A percentile compares a stretch with the other conserved stretches of the same genome.
These are phyloP conservation scores for Bipolaris oryzae DNA, from an alignment of 2,329 filamentous ascomycete genomes.

Conservation along the genomic window DNA sequence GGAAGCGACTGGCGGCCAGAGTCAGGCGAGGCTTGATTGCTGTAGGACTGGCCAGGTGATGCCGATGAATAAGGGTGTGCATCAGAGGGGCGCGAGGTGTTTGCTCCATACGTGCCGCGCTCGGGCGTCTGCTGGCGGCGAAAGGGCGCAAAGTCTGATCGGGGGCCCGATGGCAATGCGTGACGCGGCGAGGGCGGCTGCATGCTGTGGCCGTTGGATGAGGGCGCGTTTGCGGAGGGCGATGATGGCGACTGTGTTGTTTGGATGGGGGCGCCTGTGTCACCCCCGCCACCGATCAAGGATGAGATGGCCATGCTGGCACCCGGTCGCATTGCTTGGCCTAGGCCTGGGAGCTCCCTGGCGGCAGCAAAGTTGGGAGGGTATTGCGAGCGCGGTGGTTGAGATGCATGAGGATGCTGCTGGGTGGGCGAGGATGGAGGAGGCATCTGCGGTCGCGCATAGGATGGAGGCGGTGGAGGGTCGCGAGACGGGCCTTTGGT, in stretches of 20 bases:
- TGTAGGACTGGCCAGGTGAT: constrained; percentile 44
- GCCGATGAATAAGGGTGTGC: constrained; percentile 34
- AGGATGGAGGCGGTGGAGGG: constrained; percentile 51
- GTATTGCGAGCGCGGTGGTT: constrained; percentile 54
- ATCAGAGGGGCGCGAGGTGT: constrained; percentile 36
- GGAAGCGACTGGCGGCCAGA: constrained; percentile 41
- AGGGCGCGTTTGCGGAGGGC: constrained; percentile 49
- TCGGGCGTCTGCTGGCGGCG: constrained; percentile 49
- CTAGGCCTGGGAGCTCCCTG: constrained; percentile 62
- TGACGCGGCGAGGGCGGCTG: constrained; percentile 55
- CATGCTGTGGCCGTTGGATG: constrained; percentile 50
- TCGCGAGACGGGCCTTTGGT: constrained; percentile 45
- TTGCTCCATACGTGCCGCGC: constrained; percentile 36
- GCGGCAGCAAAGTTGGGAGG: constrained; percentile 50
- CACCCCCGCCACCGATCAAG: constrained; percentile 65
- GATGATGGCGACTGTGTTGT: constrained; percentile 56
- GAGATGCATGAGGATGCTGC: constrained; percentile 46
- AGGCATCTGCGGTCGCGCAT: constrained; percentile 55
- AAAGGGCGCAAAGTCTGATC: constrained; percentile 45
- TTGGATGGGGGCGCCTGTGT: constrained; percentile 49
- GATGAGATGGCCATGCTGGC: constrained; percentile 78
- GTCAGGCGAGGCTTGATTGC: constrained; percentile 45
- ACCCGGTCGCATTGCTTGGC: constrained; percentile 60
- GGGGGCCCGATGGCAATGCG: constrained; percentile 35
- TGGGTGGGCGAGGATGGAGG: constrained; percentile 57